phyloP scores from a whole-genome alignment of 1,139 yeast species.

The Kodamaea suecica region DNA sequence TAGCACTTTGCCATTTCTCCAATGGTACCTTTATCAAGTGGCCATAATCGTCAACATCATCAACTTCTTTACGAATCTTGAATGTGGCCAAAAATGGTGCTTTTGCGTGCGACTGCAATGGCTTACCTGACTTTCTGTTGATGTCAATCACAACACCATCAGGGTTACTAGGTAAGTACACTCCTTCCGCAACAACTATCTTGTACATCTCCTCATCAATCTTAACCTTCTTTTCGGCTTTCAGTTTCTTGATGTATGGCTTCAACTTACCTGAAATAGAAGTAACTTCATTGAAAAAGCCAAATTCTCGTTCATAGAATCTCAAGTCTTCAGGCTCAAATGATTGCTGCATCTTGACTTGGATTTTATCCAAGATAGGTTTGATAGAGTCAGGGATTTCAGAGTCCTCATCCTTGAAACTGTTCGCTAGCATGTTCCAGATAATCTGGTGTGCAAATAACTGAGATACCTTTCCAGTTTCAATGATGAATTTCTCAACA shows the following conservation, averaged over 20 bases:
- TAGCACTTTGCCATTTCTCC: constrained; percentile 88
- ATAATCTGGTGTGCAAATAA: constrained; percentile 96
- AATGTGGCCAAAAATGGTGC: constrained; percentile 98
- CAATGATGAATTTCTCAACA: constrained; percentile 83
- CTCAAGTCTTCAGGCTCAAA: constrained; percentile 59
- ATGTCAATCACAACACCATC: constrained; percentile 93
- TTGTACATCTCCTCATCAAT: constrained; percentile 94
- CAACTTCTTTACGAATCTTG: constrained; percentile 63
- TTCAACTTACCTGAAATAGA: constrained; percentile 90
- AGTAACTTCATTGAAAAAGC: constrained; percentile 88
- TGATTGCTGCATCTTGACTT: constrained; percentile 58
- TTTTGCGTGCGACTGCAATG: constrained; percentile 98
- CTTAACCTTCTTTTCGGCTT: constrained; percentile 93
- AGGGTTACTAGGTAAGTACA: constrained; percentile 93
- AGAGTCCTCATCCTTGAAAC: constrained; percentile 86
- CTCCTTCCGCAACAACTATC: constrained; percentile 77
- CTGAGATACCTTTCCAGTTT: constrained; percentile 87
- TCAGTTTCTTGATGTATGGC: constrained; percentile 88
- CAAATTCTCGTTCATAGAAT: constrained; percentile 81
- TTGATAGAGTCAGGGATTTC: constrained; percentile 76
- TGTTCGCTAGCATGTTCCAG: constrained; percentile 96
- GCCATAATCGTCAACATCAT: constrained; percentile 44
- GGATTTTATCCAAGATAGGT: constrained; percentile 76
- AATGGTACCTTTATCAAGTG: constrained; percentile 30
- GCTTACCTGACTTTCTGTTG: constrained; percentile 87